These are phyloP conservation scores for Rhodotorula diobovata DNA, from an alignment of 768 basidiomycete species.

Conservation along the genomic window DNA sequence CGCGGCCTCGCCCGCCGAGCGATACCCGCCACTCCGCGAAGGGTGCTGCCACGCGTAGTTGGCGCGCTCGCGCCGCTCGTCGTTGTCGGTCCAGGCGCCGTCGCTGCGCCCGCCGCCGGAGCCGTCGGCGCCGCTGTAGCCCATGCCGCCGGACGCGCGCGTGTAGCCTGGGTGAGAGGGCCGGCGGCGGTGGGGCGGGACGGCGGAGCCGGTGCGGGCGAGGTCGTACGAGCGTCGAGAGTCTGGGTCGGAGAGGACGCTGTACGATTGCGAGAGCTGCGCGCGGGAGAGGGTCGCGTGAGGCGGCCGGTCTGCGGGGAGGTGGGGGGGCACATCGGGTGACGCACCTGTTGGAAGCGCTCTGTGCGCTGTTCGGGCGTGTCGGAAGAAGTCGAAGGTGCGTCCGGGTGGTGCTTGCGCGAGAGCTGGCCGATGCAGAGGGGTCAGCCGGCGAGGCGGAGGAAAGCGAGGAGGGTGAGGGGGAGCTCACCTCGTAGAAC, in stretches of 20 bases:
- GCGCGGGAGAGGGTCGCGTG: not conserved
- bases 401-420: conserved; percentile 36
- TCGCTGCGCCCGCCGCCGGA: not conserved
- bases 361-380: conserved; percentile 27
- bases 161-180: conserved; percentile 26
- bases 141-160: conserved; percentile 9
- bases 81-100: conserved; percentile 24
- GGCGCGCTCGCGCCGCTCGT: conserved; percentile 27
- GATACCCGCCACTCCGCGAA: not conserved
- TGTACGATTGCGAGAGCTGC: conserved; percentile 31
- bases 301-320: not conserved
- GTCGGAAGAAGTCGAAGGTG: conserved; percentile 31
- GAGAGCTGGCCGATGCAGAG: conserved; percentile 19
- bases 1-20: not conserved
- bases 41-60: conserved; percentile 41
- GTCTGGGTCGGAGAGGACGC: conserved; percentile 31
- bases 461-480: not conserved
- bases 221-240: conserved; percentile 30
- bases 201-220: not conserved
- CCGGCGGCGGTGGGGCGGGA: not conserved
- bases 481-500: conserved; percentile 33
- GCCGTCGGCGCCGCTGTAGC: conserved; percentile 7
- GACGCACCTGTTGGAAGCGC: conserved; percentile 18
- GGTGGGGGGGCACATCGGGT: too few relatives aligned
- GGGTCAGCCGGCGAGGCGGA: not conserved